phyloP scores from a whole-genome alignment of 1,284 basidiomycete genomes.

The Laetiporus sulphureus region DNA sequence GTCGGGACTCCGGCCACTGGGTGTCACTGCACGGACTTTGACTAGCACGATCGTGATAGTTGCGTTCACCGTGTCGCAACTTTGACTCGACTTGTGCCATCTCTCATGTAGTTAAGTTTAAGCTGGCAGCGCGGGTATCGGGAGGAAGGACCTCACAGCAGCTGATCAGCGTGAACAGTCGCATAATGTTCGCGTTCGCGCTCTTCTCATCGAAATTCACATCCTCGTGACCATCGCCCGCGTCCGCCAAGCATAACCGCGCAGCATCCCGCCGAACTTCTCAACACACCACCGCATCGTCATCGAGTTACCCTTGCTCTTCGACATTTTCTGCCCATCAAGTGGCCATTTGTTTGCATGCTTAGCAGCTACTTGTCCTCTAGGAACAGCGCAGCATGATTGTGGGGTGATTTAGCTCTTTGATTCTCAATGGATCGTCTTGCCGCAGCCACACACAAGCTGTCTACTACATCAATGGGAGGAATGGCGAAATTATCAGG shows the following conservation, averaged over 20 bases:
- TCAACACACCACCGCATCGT: constrained; percentile 72
- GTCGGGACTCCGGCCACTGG: constrained; percentile 60
- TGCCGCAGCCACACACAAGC: too few species aligned
- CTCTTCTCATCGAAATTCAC: constrained; percentile 99
- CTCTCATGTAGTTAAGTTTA: constrained; percentile 36
- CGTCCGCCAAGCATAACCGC: constrained; percentile 89
- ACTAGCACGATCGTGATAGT: constrained; percentile 78
- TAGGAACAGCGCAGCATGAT: constrained; percentile 91
- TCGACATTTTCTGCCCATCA: constrained; percentile 99
- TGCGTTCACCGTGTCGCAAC: constrained; percentile 65
- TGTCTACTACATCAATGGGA: too few species aligned
- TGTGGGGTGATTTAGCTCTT: too few species aligned
- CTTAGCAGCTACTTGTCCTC: constrained; percentile 91
- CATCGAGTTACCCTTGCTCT: constrained; percentile 89
- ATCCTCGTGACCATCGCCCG: constrained; percentile 96
- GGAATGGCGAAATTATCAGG: too few species aligned
- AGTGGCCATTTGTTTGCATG: constrained; percentile 94
- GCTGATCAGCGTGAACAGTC: constrained; percentile 84
- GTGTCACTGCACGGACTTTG: constrained; percentile 79
- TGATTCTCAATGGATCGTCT: too few species aligned
- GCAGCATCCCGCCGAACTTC: constrained; percentile 93
- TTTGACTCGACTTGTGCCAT: constrained; percentile 62
- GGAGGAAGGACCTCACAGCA: constrained; percentile 76
- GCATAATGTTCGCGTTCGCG: constrained; percentile 95
- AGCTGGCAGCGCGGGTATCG: too few species aligned